A percentile compares a stretch with the other conserved stretches of the same genome.
These are phyloP conservation scores for Pseudomicrostroma phylloplanum DNA, from an alignment of 1,284 basidiomycete genomes.

Conservation along the genomic window DNA sequence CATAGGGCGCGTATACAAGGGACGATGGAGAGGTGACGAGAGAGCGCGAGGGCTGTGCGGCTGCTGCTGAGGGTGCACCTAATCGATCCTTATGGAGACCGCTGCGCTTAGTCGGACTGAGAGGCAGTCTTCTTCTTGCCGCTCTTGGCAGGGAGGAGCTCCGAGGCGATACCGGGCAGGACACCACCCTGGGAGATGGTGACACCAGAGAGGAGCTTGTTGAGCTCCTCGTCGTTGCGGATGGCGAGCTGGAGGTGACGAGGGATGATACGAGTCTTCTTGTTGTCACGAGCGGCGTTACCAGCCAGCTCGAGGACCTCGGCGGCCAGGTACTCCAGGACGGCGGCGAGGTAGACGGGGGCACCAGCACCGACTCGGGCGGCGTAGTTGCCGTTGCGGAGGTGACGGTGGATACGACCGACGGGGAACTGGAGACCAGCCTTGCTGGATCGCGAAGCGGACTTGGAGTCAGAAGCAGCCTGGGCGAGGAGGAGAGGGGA, in stretches of 20 bases:
- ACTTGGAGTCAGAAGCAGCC: constrained; percentile 53
- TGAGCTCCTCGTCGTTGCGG: constrained; percentile 58
- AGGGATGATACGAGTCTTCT: constrained; percentile 84
- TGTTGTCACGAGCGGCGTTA: constrained; percentile 64
- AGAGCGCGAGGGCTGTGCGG: too few species aligned
- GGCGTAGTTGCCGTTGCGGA: constrained; percentile 78
- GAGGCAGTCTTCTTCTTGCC: constrained; percentile 55
- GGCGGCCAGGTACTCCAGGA: constrained; percentile 75
- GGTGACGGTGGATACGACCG: constrained; percentile 77
- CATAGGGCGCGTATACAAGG: too few species aligned
- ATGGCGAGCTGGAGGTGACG: constrained; percentile 84
- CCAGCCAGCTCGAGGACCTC: constrained; percentile 83
- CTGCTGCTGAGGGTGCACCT: too few species aligned
- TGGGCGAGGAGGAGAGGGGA: constrained; percentile 13
- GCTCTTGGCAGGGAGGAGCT: constrained; percentile 66
- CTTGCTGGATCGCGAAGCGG: constrained; percentile 70
- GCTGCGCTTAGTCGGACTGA: constrained; percentile 38
- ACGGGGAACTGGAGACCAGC: constrained; percentile 67
- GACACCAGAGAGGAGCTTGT: constrained; percentile 72
- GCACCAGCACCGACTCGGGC: constrained; percentile 69
- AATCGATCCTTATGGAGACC: neutral
- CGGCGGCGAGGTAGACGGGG: constrained; percentile 77
- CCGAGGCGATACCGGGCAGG: constrained; percentile 60
- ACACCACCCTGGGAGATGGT: constrained; percentile 82
- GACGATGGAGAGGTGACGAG: too few species aligned